phyloP scores from a whole-genome alignment of 352 stramenopile species.

The Phytopythium boreale region DNA sequence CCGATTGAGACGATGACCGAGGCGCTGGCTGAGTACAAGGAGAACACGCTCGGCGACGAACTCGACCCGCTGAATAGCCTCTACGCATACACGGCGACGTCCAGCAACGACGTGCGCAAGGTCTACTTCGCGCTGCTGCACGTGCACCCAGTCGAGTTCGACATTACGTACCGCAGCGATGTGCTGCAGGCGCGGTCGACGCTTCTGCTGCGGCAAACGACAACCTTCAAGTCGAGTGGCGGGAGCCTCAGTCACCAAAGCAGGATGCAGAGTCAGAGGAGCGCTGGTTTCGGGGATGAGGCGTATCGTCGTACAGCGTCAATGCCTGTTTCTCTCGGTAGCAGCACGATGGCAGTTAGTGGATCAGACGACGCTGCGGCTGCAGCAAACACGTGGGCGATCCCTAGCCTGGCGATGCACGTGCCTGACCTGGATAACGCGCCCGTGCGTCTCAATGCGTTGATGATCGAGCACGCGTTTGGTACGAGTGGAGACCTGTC shows the following conservation, averaged over 20 bases:
- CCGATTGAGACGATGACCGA: slow-evolving; percentile 82
- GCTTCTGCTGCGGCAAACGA: slow-evolving; percentile 52
- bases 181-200: slow-evolving; percentile 73
- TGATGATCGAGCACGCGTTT: slow-evolving; percentile 90
- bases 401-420: slow-evolving; percentile 87
- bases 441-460: slow-evolving; percentile 75
- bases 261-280: neutral
- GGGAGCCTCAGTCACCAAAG: slow-evolving; percentile 5
- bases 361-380: slow-evolving; percentile 44
- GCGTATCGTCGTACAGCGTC: slow-evolving; percentile 38
- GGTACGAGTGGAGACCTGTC: slow-evolving; percentile 83
- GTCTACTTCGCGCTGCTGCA: slow-evolving; percentile 88
- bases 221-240: slow-evolving; percentile 29
- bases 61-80: slow-evolving; percentile 78
- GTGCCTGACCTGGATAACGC: slow-evolving; percentile 88
- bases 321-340: slow-evolving; percentile 19
- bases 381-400: slow-evolving; percentile 59
- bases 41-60: slow-evolving; percentile 76
- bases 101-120: slow-evolving; percentile 71
- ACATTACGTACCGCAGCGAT: slow-evolving; percentile 87
- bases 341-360: neutral
- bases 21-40: slow-evolving; percentile 65
- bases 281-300: slow-evolving; percentile 11
- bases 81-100: slow-evolving; percentile 56
- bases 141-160: slow-evolving; percentile 85